Base-by-base conservation (phyloP, 2,329 filamentous ascomycete species). In the Arthroderma uncinatum region DNA sequence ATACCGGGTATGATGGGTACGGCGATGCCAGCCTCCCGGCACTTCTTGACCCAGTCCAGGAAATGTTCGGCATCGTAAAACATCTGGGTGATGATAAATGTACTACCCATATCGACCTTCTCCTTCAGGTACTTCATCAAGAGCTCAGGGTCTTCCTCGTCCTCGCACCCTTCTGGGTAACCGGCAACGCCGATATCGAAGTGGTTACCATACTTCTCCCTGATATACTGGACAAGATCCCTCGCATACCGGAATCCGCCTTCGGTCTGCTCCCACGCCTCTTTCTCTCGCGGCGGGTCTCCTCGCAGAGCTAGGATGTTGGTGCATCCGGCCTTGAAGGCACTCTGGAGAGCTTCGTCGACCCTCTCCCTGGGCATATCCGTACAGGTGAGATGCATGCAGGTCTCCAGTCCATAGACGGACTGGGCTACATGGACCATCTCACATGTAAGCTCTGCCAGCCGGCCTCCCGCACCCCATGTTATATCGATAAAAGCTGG, bases 21-120 rank as follows among this genome's bases (percentile, higher is more conserved):
- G 25, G 76, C 84, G 67, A 98, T 92, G 52, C 93, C 93, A 66
- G 83, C 84, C 55, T 85, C 89, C 53, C 91, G 86, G 59, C 92
- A 90, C 70, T 88, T 93, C 64, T 82, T 78, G 37, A 94, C 87
- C 93, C 93, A 98, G 55, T 84, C 81, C 56, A 97, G 74, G 73
- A 98, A 98, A 69, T 93, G 92, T 67, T 98, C 92, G 53, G 83
- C 91, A 67, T 98, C 92, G 77, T 98, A 98, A 75, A 97, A 97
- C 93, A 98, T 98, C 75, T 98, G 93, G 0, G 93, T 97, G 56
- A 98, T 88, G 62, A 98, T 87, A 70, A 97, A 98, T 5, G 87
- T 86, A 61, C 86, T 91, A 54, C 93, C 93, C 59, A 89, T 88
- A 69, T 98, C 93, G 34, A 97, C 85, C 77, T 98, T 98, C 72